Conservation (phyloP, 805 yeast genomes). For the Lachancea mirantina region DNA sequence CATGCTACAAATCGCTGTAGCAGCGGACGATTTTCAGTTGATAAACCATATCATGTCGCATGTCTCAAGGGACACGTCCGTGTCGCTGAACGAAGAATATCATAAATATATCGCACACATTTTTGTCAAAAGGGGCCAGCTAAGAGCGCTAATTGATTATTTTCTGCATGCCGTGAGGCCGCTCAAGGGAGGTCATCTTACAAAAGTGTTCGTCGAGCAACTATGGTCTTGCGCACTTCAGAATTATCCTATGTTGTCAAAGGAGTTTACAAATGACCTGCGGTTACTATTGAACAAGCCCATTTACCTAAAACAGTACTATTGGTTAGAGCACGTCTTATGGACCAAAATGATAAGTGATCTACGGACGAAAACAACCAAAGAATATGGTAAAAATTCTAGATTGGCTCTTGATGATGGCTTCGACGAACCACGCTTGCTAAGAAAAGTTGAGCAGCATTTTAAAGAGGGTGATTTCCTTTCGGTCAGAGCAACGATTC, state of each 20-base stretch:
- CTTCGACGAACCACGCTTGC: too few species aligned
- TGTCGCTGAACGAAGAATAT: slow-evolving; percentile 12
- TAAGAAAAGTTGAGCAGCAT: too few species aligned
- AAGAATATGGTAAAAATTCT: too few species aligned
- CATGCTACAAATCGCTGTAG: slow-evolving; percentile 13
- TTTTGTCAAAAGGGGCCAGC: slow-evolving; percentile 19
- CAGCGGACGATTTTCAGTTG: slow-evolving; percentile 11
- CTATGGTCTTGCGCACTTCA: slow-evolving; percentile 18
- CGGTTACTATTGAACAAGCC: slow-evolving; percentile 12
- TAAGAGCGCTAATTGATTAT: slow-evolving; percentile 15
- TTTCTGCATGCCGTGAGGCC: slow-evolving; percentile 10
- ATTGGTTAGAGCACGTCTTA: slow-evolving; percentile 11
- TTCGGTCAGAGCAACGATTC: slow-evolving; percentile 12
- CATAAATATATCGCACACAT: slow-evolving; percentile 16
- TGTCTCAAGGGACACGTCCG: slow-evolving; percentile 12
- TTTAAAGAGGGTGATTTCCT: slow-evolving; percentile 7
- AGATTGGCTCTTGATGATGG: too few species aligned
- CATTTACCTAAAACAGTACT: slow-evolving; percentile 9
- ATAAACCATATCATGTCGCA: slow-evolving; percentile 10
- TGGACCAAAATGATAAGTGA: slow-evolving; percentile 4
- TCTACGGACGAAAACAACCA: too few species aligned
- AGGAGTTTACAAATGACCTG: slow-evolving; percentile 21
- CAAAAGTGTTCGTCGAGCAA: slow-evolving; percentile 13
- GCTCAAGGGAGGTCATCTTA: slow-evolving; percentile 1
- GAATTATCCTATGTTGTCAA: slow-evolving; percentile 16